Conservation (phyloP, 768 basidiomycete genomes). For the Suillus subaureus region DNA sequence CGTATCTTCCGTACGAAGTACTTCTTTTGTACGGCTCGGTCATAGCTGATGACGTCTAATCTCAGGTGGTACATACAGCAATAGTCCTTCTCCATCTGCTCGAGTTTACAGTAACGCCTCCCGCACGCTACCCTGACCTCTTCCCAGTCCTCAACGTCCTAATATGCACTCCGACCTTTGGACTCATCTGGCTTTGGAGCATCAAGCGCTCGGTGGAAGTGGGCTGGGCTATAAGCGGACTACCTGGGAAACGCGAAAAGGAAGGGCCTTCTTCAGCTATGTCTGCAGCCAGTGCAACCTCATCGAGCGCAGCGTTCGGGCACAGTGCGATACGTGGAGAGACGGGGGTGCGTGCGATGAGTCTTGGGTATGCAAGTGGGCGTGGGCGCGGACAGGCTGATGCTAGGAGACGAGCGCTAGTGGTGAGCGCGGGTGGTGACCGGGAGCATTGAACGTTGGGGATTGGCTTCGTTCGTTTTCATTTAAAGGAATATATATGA, state of each 20-base stretch:
- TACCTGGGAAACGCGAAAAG: slow-evolving; percentile 30
- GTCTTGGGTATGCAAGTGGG: slow-evolving; percentile 29
- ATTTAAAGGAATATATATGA: background rate
- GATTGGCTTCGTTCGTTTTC: background rate
- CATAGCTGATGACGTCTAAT: background rate
- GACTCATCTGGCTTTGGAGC: slow-evolving; percentile 86
- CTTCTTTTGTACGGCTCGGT: background rate
- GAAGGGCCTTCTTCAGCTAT: slow-evolving; percentile 4
- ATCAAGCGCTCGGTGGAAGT: slow-evolving; percentile 80
- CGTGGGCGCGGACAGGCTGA: slow-evolving; percentile 16
- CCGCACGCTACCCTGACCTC: slow-evolving; percentile 80
- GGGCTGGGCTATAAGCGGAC: slow-evolving; percentile 75
- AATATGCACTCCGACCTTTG: slow-evolving; percentile 79
- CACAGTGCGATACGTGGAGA: slow-evolving; percentile 15
- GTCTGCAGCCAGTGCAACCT: background rate
- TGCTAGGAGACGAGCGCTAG: slow-evolving; percentile 28
- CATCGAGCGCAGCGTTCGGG: background rate
- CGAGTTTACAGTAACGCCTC: slow-evolving; percentile 64
- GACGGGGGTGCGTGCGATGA: slow-evolving; percentile 27
- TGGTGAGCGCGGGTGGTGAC: slow-evolving; percentile 23
- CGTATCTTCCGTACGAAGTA: slow-evolving; percentile 48
- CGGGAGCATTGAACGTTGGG: slow-evolving; percentile 14
- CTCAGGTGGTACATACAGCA: slow-evolving; percentile 55
- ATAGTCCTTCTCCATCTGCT: slow-evolving; percentile 60
- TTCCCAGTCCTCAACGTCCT: slow-evolving; percentile 86